Conservation (phyloP, 2,329 filamentous ascomycete species). For the Neurospora sp. region DNA sequence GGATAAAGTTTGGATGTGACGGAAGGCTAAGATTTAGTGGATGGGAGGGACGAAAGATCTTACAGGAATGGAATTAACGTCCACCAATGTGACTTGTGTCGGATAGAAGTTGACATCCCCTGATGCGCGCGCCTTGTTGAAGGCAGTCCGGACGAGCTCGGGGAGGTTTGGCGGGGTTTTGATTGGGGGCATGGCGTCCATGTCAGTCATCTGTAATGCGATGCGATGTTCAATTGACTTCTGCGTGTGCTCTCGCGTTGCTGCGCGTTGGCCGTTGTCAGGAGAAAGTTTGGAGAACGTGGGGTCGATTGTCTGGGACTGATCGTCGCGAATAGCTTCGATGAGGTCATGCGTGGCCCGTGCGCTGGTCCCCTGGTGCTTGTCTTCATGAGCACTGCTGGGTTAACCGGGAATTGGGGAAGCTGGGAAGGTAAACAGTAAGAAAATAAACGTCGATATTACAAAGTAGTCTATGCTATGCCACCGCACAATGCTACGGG, state of each 20-base stretch:
- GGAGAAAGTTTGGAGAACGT: slow-evolving; percentile 2
- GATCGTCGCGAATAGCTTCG: slow-evolving; percentile 17
- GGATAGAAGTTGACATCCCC: slow-evolving; percentile 45
- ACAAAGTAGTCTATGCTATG: not conserved
- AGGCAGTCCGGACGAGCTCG: slow-evolving; percentile 39
- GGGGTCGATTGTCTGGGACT: not conserved
- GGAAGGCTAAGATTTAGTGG: not conserved
- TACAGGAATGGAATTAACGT: slow-evolving; percentile 34
- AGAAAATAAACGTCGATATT: not conserved
- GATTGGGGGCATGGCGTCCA: slow-evolving; percentile 7
- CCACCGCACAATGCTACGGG: not conserved
- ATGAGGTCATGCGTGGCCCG: slow-evolving; percentile 20
- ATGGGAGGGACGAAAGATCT: slow-evolving; percentile 10
- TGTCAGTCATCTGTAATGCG: slow-evolving; percentile 6
- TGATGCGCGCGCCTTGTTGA: slow-evolving; percentile 35
- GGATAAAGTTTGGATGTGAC: not conserved
- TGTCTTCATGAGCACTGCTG: not conserved
- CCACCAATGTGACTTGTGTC: slow-evolving; percentile 41
- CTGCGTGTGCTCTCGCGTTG: not conserved
- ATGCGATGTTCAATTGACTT: not conserved
- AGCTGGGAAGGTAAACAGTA: not conserved
- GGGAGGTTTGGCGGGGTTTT: slow-evolving; percentile 38
- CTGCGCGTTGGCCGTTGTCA: not conserved
- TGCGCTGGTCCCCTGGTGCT: slow-evolving; percentile 5
- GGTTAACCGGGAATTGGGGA: no score